These are phyloP conservation scores for Saccharomyces hybrid DNA, from an alignment of 1,139 yeast genomes.

Conservation along the genomic window DNA sequence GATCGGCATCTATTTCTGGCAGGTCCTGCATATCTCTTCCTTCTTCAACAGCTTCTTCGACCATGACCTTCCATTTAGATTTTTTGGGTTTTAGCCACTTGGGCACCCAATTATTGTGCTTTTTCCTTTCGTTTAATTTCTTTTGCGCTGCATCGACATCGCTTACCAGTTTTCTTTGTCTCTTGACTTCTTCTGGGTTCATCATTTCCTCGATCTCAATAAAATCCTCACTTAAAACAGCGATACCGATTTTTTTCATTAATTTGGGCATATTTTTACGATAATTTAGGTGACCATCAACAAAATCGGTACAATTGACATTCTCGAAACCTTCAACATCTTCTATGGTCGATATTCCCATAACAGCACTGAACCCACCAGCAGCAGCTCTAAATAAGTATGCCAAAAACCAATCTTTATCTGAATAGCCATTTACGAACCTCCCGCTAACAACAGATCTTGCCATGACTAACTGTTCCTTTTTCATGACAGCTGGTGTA, in stretches of 20 bases:
- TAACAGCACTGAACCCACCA: slow-evolving; percentile 85
- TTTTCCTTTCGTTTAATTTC: slow-evolving; percentile 42
- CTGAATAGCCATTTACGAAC: slow-evolving; percentile 83
- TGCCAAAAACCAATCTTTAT: slow-evolving; percentile 94
- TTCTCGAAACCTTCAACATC: slow-evolving; percentile 64
- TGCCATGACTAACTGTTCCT: slow-evolving; percentile 71
- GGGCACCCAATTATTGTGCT: slow-evolving; percentile 43
- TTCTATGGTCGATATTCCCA: slow-evolving; percentile 77
- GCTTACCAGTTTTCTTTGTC: slow-evolving; percentile 66
- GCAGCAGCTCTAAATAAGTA: slow-evolving; percentile 92
- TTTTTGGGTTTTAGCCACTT: slow-evolving; percentile 66
- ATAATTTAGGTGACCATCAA: slow-evolving; percentile 95
- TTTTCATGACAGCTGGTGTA: slow-evolving; percentile 74
- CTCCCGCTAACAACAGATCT: slow-evolving; percentile 85
- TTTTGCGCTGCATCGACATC: slow-evolving; percentile 85
- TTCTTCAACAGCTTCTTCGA: slow-evolving; percentile 47
- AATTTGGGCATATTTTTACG: slow-evolving; percentile 87
- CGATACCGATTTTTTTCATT: slow-evolving; percentile 63
- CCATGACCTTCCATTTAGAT: slow-evolving; percentile 59
- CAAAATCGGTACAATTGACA: slow-evolving; percentile 75
- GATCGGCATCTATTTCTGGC: slow-evolving; percentile 3
- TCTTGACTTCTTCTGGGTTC: slow-evolving; percentile 78
- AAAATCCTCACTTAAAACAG: slow-evolving; percentile 81
- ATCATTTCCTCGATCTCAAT: slow-evolving; percentile 89
- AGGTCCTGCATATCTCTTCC: slow-evolving; percentile 8